Evolutionary conservation across 225 moss, liverwort and hornwort genomes (phyloP), one percentile per base, ranked within the genome.

Genomic region (Bryum argenteum): DNA sequence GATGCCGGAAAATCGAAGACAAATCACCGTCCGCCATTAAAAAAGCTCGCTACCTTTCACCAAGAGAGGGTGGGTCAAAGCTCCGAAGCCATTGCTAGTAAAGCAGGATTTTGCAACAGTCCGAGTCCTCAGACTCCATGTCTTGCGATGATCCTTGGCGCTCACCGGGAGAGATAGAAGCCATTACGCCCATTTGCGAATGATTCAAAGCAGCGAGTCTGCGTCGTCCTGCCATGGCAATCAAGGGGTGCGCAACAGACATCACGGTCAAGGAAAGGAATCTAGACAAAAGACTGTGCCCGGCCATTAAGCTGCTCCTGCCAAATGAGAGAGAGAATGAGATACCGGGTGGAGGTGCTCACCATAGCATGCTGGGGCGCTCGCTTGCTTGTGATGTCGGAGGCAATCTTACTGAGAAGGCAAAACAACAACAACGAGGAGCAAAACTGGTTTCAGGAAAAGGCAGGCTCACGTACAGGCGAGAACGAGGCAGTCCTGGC

Each of bases 1-100:
- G 68, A 21, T 79, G 81, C 18, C 77, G 73, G 18, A 87, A 87
- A 38, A 87, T 84, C 75, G 81, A 81, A 44, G 81, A 67, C 20
- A 87, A 79, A 67, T 81, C 87, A 26, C 84, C 84, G 72, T 87
- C 87, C 37, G 77, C 83, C 83, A 84, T 84, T 3, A 74, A 77
- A 41, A 41, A 22, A 56, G 37, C 38, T 47, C 48, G 53, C 68
- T 28, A 40, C 42, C 5, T 61, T 19, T n/a, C 22, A 18, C 14
- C 2, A 8, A 44, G 43, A 10, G 44, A 13, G 44, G 44, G n/a
- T n/a, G n/a, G 14, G 12, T 44, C 11, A 44, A 12, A 47, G 15
- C 15, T 15, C 45, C 45, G 14, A 14, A 2, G 12, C 15, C 45
- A 15, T 47, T 15, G 45, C 45, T 48, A 66, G 11, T 14, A 70